Evolutionary conservation across 2,329 filamentous ascomycete genomes (phyloP).

Genomic region (Colletotrichum navitas): DNA sequence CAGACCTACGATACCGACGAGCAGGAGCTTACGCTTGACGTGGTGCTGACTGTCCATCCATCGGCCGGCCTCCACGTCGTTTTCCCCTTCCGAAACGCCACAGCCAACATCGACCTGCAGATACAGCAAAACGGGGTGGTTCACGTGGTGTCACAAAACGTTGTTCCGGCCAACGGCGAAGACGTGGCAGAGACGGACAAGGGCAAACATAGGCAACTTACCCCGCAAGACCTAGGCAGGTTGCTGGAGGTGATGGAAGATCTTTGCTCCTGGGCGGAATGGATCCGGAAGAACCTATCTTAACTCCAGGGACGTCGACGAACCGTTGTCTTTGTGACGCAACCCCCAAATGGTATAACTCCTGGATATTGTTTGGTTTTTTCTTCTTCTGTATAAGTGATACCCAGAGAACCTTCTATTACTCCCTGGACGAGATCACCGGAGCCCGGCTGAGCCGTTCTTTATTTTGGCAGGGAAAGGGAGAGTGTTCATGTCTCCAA

Average conservation of each 20-base stretch:
- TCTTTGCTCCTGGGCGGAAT: constrained; percentile 66
- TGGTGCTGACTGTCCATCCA: constrained; percentile 65
- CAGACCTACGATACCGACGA: constrained; percentile 18
- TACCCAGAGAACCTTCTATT: constrained; percentile 29
- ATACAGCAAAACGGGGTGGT: constrained; percentile 71
- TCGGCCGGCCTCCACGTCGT: constrained; percentile 64
- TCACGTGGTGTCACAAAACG: constrained; percentile 69
- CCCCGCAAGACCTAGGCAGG: constrained; percentile 58
- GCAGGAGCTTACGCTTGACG: constrained; percentile 58
- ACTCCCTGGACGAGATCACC: neutral
- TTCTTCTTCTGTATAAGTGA: constrained; percentile 40
- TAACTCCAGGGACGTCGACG: neutral
- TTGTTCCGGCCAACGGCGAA: constrained; percentile 50
- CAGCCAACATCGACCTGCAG: constrained; percentile 68
- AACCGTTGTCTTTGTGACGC: neutral
- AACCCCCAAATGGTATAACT: neutral
- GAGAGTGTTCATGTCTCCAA: neutral
- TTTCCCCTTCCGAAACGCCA: constrained; percentile 64
- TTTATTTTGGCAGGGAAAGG: neutral
- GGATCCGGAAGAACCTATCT: constrained; percentile 56
- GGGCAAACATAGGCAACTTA: constrained; percentile 52
- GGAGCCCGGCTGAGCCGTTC: neutral
- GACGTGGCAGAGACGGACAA: constrained; percentile 43
- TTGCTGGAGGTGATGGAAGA: constrained; percentile 65
- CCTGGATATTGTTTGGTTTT: constrained; percentile 2